Evolutionary conservation across 1,139 yeast genomes (phyloP).

Genomic region (Geotrichum klebahnii): DNA sequence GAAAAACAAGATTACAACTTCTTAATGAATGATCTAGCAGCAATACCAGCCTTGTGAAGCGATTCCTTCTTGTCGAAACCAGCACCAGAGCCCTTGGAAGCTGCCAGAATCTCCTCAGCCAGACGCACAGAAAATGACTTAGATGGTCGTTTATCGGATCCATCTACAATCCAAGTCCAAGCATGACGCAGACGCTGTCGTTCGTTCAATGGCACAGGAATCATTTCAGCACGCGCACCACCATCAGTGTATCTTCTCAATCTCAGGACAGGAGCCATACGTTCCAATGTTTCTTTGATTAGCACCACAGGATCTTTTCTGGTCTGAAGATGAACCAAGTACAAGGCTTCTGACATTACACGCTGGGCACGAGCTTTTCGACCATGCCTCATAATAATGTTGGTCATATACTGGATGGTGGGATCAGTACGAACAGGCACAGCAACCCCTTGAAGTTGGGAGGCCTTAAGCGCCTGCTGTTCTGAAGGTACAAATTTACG

Average conservation of each 20-base stretch:
- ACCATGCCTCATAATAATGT: conserved; percentile 90
- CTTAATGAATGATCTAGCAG: conserved; percentile 40
- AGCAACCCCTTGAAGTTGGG: conserved; percentile 47
- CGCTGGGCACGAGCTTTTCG: conserved; percentile 78
- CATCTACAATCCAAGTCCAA: conserved; percentile 84
- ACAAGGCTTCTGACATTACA: conserved; percentile 70
- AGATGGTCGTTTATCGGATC: conserved; percentile 72
- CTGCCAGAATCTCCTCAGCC: conserved; percentile 81
- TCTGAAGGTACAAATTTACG: conserved; percentile 46
- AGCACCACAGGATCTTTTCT: conserved; percentile 74
- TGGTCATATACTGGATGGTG: conserved; percentile 69
- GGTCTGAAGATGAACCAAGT: conserved; percentile 67
- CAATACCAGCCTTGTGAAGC: conserved; percentile 79
- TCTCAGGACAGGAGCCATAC: conserved; percentile 79
- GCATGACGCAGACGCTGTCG: conserved; percentile 85
- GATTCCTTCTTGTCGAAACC: conserved; percentile 80
- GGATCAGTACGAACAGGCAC: conserved; percentile 67
- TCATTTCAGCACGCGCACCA: conserved; percentile 71
- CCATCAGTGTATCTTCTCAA: conserved; percentile 79
- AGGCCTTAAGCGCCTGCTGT: conserved; percentile 57
- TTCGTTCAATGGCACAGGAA: conserved; percentile 77
- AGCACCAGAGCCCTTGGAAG: conserved; percentile 71
- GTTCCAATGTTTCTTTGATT: conserved; percentile 69
- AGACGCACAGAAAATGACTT: conserved; percentile 81
- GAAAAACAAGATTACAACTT: conserved; percentile 29